Evolutionary conservation across 345 rosid genomes (phyloP), one percentile per base, ranked within the genome.

Genomic region (Gossypium stocksii): DNA sequence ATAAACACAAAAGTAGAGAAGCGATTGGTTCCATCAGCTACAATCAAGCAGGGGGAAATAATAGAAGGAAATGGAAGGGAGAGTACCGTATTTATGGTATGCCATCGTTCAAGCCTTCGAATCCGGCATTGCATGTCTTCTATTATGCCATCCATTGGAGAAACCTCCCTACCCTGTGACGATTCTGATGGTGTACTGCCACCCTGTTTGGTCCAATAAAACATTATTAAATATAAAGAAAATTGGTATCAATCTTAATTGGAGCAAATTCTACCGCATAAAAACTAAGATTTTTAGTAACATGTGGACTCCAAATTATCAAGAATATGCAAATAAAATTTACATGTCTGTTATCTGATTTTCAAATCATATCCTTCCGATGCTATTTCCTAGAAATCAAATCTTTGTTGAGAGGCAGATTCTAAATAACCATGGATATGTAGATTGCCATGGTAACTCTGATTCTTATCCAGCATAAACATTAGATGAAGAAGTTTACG

Each of bases 81-180:
- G 54, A 49, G 46, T 86, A 96, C 99, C 89, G 97, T 86, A 73
- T 96, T 96, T 62, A 96, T 90, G 16, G 94, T 77, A n/a, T 93
- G 93, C 98, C 97, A 91, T 45, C 93, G 87, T 82, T 96, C 99
- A 45, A 67, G 71, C 57, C 71, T 66, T 23, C 77, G 91, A 66
- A 96, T 90, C 80, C 99, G 81, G 51, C 88, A 82, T 70, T 91
- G 98, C 98, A 96, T 79, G 72, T 93, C 98, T 73, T 96, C 99
- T 74, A 93, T 82, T n/a, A 89, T 76, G 51, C 86, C 87, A 77
- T 91, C 97, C 66, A 88, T 77, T 2, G 94, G 84, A 72, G 91
- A 77, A 38, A 80, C 86, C 61, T 89, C 99, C 81, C 94, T 86
- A 77, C 85, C 77, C 66, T 85, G 93, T 41, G 98, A 88, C 46